Base-by-base conservation (phyloP, 805 yeast species). In the Candida koratica region DNA sequence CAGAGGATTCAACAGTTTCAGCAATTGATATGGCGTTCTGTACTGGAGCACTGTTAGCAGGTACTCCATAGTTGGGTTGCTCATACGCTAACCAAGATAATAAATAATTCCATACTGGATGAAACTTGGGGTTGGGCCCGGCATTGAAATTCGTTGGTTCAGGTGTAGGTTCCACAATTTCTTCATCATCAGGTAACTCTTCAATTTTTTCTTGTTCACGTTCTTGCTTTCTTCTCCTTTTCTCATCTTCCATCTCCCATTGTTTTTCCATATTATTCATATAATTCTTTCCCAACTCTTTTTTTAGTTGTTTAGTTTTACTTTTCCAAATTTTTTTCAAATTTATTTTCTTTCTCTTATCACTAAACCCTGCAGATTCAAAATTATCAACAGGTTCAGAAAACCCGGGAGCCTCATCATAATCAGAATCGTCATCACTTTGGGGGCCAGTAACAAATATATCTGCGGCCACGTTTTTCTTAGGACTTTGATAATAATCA, bases 31-130 rank as follows among this genome's bases (percentile, higher is more conserved):
- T 17, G 7, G 38, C 30, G 9, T 12, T 19, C 22, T 19, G 34
- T 22, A 14, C 15, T 15, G 16, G 33, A 14, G 25, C 19, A 5
- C 17, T 25, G 16, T 27, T 24, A 24, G 30, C 30, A 15, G 27
- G 25, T 8, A 13, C 32, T n/a, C n/a, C n/a, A n/a, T n/a, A n/a
- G 20, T 34, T 22, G 1, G 42, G 25, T 23, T 42, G 48, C n/a
- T 58, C 53, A 42, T 63, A 63, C 3, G 54, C 61, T 2, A 65
- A 37, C 64, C 65, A 62, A 7, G 68, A 60, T 15, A 65, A 49
- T 12, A 64, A 19, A 38, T 57, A 59, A 34, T 55, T 57, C 71
- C 71, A 66, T 8, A 51, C 37, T 3, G 69, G 69, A 36, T 56
- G 56, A 36, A 62, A 64, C 11, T 59, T 43, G 5, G 56, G 55